Percentiles rank a stretch among this genome's conserved stretches.
These are phyloP conservation scores for Acanthamoeba quina DNA, from an alignment of 208 protist species.

Conservation along the genomic window DNA sequence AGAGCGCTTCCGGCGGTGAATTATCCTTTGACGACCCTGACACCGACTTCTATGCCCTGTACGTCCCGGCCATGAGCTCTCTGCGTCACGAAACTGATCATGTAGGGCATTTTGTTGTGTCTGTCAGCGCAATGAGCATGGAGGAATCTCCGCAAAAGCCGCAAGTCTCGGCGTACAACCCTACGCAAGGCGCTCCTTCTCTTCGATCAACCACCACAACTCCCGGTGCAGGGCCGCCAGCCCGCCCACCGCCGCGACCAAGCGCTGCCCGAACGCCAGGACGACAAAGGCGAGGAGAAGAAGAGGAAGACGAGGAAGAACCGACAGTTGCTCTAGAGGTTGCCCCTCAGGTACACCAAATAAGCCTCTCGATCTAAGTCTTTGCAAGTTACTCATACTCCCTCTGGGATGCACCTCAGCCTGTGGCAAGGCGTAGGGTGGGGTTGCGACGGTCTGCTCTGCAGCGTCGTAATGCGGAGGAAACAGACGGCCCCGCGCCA, in stretches of 20 bases:
- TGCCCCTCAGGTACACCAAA: background rate
- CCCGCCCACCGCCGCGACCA: too few relatives aligned
- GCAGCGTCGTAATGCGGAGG: background rate
- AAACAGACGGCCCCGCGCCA: background rate
- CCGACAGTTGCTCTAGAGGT: background rate
- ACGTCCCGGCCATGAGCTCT: background rate
- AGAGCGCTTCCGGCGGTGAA: background rate
- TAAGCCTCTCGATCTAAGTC: too few relatives aligned
- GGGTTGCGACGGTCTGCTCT: background rate
- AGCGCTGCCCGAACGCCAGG: background rate
- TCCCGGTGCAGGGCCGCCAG: too few relatives aligned
- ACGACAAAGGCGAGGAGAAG: background rate
- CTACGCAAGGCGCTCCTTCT: background rate
- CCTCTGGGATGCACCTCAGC: background rate
- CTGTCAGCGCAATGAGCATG: slow-evolving; percentile 19
- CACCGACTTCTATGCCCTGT: background rate
- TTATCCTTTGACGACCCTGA: background rate
- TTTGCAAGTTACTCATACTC: background rate
- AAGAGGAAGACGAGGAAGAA: slow-evolving; percentile 39
- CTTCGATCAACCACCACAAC: background rate
- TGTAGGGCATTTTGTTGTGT: too few relatives aligned
- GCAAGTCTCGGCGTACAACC: background rate
- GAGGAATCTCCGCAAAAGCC: background rate
- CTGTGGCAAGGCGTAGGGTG: background rate
- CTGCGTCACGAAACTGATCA: background rate